A percentile compares a stretch with the other conserved stretches of the same genome.
Evolutionary conservation across 495 filamentous ascomycete genomes (phyloP).

Genomic region (Podospora pseudopauciseta): DNA sequence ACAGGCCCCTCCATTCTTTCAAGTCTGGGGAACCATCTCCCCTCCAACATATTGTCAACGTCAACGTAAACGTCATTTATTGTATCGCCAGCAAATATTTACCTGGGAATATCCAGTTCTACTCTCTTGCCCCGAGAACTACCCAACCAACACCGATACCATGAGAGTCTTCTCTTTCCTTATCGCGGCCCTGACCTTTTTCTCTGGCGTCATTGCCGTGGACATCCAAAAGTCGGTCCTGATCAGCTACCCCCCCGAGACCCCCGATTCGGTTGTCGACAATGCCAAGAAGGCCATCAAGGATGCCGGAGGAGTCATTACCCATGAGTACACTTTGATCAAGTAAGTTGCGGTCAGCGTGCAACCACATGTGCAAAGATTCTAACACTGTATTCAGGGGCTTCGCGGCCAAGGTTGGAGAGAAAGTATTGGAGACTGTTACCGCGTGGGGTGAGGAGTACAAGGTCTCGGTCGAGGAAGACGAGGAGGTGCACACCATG

Average conservation of each 20-base stretch:
- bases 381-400: slow-evolving; percentile 49
- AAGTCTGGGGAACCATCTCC: slow-evolving; percentile 14
- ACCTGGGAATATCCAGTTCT: neutral
- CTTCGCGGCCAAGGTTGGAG: slow-evolving; percentile 70
- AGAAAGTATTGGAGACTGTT: slow-evolving; percentile 65
- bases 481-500: slow-evolving; percentile 42
- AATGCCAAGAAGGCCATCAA: slow-evolving; percentile 67
- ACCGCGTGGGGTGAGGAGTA: slow-evolving; percentile 61
- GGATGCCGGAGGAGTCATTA: slow-evolving; percentile 59
- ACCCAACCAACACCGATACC: slow-evolving; percentile 20
- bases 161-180: slow-evolving; percentile 60
- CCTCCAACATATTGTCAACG: slow-evolving; percentile 11
- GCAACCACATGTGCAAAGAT: slow-evolving; percentile 10
- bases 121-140: neutral
- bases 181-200: slow-evolving; percentile 52
- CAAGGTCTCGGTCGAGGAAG: slow-evolving; percentile 70
- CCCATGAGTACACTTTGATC: slow-evolving; percentile 56
- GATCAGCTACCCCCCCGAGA: slow-evolving; percentile 70
- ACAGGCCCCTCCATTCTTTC: slow-evolving; percentile 14
- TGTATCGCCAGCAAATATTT: neutral
- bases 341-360: slow-evolving; percentile 39
- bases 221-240: slow-evolving; percentile 67
- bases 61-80: neutral
- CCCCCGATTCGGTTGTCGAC: slow-evolving; percentile 63
- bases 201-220: slow-evolving; percentile 51